These are phyloP conservation scores for Podospora bellae-mahoneyi DNA, from an alignment of 495 filamentous ascomycete species.

Conservation along the genomic window DNA sequence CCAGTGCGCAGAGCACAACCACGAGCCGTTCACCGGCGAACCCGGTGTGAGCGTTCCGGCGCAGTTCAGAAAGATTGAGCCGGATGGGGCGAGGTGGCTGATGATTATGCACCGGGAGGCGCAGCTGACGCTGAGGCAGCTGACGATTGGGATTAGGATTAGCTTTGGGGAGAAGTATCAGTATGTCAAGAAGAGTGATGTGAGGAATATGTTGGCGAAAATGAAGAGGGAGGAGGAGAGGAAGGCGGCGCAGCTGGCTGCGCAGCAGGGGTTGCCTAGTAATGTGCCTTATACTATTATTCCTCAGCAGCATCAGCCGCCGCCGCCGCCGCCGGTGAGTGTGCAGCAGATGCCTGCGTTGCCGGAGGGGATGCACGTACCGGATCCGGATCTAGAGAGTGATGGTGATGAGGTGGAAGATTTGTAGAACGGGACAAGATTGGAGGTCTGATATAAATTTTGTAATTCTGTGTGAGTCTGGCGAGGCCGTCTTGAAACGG, in stretches of 20 bases:
- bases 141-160: slow-evolving; percentile 36
- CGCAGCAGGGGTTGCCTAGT: slow-evolving; percentile 25
- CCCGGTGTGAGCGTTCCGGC: slow-evolving; percentile 31
- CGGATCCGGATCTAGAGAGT: slow-evolving; percentile 35
- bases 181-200: slow-evolving; percentile 37
- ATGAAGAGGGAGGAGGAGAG: slow-evolving; percentile 37
- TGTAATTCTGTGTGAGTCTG: not conserved
- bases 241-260: slow-evolving; percentile 26
- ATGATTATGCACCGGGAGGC: slow-evolving; percentile 40
- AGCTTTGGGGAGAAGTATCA: slow-evolving; percentile 40
- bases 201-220: slow-evolving; percentile 35
- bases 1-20: slow-evolving; percentile 37
- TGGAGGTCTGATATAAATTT: too few relatives aligned
- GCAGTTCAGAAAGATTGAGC: slow-evolving; percentile 39
- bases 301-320: slow-evolving; percentile 30
- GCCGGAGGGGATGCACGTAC: slow-evolving; percentile 33
- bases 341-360: slow-evolving; percentile 31
- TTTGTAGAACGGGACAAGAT: not conserved
- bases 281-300: slow-evolving; percentile 29
- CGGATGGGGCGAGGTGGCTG: slow-evolving; percentile 34
- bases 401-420: slow-evolving; percentile 23
- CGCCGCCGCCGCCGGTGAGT: slow-evolving; percentile 22
- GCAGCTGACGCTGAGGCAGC: slow-evolving; percentile 33
- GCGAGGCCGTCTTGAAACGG: too few relatives aligned
- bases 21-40: slow-evolving; percentile 37